phyloP scores from a whole-genome alignment of 305 asterid genomes.

The Lippia alba region DNA sequence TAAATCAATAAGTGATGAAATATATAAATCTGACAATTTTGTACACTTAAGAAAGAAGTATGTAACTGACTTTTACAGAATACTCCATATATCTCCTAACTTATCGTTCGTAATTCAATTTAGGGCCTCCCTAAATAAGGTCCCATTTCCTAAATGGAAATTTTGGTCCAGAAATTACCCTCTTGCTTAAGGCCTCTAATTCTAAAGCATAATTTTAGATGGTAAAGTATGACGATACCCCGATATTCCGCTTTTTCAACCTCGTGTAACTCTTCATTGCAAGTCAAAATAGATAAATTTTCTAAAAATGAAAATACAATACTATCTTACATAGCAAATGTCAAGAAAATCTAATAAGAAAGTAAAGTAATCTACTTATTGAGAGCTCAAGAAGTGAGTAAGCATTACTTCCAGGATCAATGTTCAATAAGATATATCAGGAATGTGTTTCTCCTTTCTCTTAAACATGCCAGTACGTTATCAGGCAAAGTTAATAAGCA shows the following conservation, averaged over 20 bases:
- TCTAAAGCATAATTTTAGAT: not conserved
- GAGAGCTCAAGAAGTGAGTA: conserved; percentile 9
- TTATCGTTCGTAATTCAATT: not conserved
- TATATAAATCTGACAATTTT: not conserved
- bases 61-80: not conserved
- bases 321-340: conserved; percentile 7
- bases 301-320: not conserved
- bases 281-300: conserved; percentile 5
- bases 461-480: not conserved
- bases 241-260: not conserved
- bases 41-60: not conserved
- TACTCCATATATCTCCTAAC: not conserved
- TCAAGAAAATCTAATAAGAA: conserved; percentile 9
- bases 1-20: conserved; percentile 1
- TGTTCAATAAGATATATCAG: not conserved
- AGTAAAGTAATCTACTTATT: conserved; percentile 18
- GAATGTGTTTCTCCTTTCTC: conserved; percentile 10
- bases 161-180: not conserved
- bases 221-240: conserved; percentile 8
- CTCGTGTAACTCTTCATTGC: not conserved
- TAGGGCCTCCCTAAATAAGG: not conserved
- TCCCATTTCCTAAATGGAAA: not conserved
- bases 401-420: conserved; percentile 12
- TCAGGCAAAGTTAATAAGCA: conserved; percentile 18
- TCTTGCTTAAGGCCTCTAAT: not conserved